These are phyloP conservation scores for Sordaria brevicollis DNA, from an alignment of 495 filamentous ascomycete species.

Conservation along the genomic window DNA sequence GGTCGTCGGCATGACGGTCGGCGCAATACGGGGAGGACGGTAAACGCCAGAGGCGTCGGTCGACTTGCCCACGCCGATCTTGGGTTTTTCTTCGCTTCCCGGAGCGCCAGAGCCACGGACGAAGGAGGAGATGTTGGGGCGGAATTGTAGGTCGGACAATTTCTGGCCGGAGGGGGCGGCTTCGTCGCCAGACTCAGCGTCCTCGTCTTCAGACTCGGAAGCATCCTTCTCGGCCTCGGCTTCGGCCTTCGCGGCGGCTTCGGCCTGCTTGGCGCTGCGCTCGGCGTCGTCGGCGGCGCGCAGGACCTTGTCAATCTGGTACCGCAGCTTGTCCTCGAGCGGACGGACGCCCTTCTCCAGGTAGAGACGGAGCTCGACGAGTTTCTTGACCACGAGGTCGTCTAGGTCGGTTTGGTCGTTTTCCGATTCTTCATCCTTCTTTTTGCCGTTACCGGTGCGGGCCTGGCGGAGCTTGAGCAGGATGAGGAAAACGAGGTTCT, in stretches of 20 bases:
- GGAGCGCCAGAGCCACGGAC: conserved; percentile 22
- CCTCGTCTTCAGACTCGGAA: conserved; percentile 31
- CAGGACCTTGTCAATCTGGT: conserved; percentile 83
- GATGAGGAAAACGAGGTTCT: conserved; percentile 85
- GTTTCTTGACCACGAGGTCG: conserved; percentile 58
- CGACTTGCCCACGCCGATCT: conserved; percentile 29
- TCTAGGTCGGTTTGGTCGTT: conserved; percentile 20
- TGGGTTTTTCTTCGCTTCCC: conserved; percentile 14
- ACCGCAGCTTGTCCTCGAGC: conserved; percentile 74
- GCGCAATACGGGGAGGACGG: conserved; percentile 73
- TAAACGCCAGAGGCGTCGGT: conserved; percentile 54
- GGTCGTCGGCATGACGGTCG: conserved; percentile 55
- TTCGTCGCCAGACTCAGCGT: conserved; percentile 29
- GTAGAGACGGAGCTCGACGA: conserved; percentile 77
- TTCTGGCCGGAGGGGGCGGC: conserved; percentile 25
- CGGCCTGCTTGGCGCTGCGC: conserved; percentile 15
- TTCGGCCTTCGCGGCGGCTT: conserved; percentile 22
- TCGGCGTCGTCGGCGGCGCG: conserved; percentile 73
- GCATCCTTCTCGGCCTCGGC: conserved; percentile 18
- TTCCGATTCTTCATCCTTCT: conserved; percentile 12
- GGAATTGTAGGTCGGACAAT: conserved; percentile 54
- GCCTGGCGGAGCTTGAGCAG: conserved; percentile 66
- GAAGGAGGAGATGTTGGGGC: conserved; percentile 51
- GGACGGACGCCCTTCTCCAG: conserved; percentile 85
- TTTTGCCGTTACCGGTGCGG: conserved; percentile 21